Conservation (phyloP, 768 basidiomycete species). For the Termitomyces sp. region DNA sequence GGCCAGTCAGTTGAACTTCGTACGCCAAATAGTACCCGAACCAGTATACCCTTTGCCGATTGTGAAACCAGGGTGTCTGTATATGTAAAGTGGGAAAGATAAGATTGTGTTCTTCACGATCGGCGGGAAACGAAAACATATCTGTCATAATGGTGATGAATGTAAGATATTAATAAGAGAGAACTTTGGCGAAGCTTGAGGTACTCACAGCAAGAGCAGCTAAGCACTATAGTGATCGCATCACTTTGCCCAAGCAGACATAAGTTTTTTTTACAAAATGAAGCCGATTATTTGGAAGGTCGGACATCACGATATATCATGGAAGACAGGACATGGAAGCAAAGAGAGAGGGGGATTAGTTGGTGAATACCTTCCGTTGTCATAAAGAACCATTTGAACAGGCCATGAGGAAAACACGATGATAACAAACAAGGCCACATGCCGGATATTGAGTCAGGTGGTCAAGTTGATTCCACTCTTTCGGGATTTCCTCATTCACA, state of each 20-base stretch:
- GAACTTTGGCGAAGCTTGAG: neutral
- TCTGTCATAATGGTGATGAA: neutral
- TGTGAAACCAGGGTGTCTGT: neutral
- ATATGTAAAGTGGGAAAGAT: neutral
- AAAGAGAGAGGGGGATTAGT: neutral
- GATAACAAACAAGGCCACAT: neutral
- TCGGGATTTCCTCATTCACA: neutral
- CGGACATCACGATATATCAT: neutral
- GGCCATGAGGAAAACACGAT: neutral
- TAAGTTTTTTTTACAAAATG: neutral
- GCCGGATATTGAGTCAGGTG: neutral
- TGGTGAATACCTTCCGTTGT: neutral
- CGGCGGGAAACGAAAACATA: neutral
- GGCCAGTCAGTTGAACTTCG: neutral
- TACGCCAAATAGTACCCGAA: neutral
- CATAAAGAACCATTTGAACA: neutral
- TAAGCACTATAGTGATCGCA: neutral
- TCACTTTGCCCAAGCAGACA: neutral
- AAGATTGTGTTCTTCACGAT: neutral
- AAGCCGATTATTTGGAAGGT: neutral
- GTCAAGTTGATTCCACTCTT: neutral
- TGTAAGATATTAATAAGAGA: neutral
- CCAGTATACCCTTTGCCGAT: neutral
- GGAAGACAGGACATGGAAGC: neutral
- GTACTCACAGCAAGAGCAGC: neutral